Evolutionary conservation across 108 stramenopile genomes (phyloP).

Genomic region (Cylindrotheca closterium): DNA sequence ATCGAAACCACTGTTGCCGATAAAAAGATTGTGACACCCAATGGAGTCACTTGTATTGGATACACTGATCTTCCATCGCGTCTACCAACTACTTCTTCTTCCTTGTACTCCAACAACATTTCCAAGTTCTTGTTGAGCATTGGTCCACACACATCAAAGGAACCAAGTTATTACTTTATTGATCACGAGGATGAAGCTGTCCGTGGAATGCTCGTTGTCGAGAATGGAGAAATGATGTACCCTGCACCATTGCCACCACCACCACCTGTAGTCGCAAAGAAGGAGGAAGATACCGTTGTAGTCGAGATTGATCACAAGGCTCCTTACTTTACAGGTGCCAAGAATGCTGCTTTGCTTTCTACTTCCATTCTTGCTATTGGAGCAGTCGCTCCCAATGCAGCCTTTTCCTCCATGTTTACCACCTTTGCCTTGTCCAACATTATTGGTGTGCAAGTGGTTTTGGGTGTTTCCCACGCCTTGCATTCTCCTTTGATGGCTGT

Average conservation of each 20-base stretch:
- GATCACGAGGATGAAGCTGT: constrained; percentile 96
- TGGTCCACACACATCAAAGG: constrained; percentile 88
- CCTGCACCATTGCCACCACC: constrained; percentile 88
- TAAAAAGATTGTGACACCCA: constrained; percentile 76
- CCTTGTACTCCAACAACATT: constrained; percentile 96
- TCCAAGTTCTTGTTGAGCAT: constrained; percentile 94
- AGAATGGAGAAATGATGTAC: constrained; percentile 89
- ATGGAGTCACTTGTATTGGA: constrained; percentile 95
- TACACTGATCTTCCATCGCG: constrained; percentile 97
- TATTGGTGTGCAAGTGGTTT: constrained; percentile 95
- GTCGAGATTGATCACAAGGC: constrained; percentile 77
- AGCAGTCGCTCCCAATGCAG: constrained; percentile 87
- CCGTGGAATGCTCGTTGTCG: constrained; percentile 89
- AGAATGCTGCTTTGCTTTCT: constrained; percentile 65
- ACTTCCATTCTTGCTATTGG: constrained; percentile 84
- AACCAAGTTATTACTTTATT: constrained; percentile 73
- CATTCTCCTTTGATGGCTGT: constrained; percentile 99
- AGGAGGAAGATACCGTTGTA: constrained; percentile 42
- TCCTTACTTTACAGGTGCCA: constrained; percentile 71
- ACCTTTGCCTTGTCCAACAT: constrained; percentile 94
- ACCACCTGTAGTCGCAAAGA: constrained; percentile 60
- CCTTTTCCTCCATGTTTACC: constrained; percentile 93
- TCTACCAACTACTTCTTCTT: constrained; percentile 91
- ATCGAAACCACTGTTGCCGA: constrained; percentile 93
- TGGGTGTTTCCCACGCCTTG: constrained; percentile 95